Percentiles rank a stretch among this genome's conserved stretches.
Evolutionary conservation across 306 rosid genomes (phyloP).

Genomic region (Argentina anserina): DNA sequence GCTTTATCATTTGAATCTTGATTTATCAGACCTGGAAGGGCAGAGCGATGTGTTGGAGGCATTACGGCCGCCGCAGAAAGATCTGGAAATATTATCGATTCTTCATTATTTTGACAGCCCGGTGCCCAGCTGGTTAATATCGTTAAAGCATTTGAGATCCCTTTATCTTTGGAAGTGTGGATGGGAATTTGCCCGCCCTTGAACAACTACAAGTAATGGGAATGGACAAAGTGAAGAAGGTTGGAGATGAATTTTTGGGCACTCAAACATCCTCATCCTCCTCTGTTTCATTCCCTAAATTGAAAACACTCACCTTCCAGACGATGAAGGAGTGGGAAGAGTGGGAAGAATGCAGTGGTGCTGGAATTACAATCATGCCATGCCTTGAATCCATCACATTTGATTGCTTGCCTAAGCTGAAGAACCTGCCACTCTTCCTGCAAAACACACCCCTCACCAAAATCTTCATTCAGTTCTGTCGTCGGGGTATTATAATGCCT

Average conservation of each 20-base stretch:
- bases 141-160: not conserved
- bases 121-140: slow-evolving; percentile 5
- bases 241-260: slow-evolving; percentile 17
- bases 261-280: not conserved
- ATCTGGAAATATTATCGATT: too few relatives aligned
- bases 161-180: too few relatives aligned
- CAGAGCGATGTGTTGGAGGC: not conserved
- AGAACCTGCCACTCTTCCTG: slow-evolving; percentile 9
- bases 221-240: slow-evolving; percentile 2
- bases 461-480: rapidly evolving
- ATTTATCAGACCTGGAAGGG: not conserved
- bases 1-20: not conserved
- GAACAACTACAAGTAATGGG: not conserved
- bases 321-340: not conserved
- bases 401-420: not conserved
- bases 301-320: rapidly evolving
- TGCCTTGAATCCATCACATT: not conserved
- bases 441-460: not conserved
- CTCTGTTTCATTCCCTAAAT: not conserved
- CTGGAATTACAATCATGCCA: slow-evolving; percentile 3
- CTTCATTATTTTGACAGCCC: too few relatives aligned
- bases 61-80: slow-evolving; percentile 10
- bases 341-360: not conserved
- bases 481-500: not conserved
- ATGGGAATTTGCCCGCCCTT: not conserved